Conservation (phyloP, 2,329 filamentous ascomycete species). For the Teratosphaeria viscida region DNA sequence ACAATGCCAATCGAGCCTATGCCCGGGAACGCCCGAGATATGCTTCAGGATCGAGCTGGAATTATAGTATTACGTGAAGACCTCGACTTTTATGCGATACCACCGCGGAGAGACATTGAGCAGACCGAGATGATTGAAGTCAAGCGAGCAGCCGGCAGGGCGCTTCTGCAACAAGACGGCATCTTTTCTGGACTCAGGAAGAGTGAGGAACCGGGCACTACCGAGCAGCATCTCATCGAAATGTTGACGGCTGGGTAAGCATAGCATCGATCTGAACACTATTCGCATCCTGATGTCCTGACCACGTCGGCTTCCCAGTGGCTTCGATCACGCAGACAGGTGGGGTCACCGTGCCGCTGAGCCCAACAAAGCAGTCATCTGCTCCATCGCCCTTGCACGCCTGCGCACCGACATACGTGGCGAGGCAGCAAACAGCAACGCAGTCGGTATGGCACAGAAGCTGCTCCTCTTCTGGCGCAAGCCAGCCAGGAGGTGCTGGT, state of each 20-base stretch:
- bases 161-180: slow-evolving; percentile 78
- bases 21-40: slow-evolving; percentile 52
- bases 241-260: slow-evolving; percentile 95
- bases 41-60: slow-evolving; percentile 78
- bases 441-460: slow-evolving; percentile 97
- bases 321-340: slow-evolving; percentile 87
- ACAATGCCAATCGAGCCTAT: slow-evolving; percentile 62
- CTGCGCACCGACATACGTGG: slow-evolving; percentile 68
- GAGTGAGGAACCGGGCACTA: slow-evolving; percentile 91
- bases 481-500: slow-evolving; percentile 93
- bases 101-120: slow-evolving; percentile 71
- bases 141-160: slow-evolving; percentile 80
- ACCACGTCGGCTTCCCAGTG: slow-evolving; percentile 42
- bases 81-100: slow-evolving; percentile 94
- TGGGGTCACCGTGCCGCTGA: slow-evolving; percentile 98
- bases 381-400: slow-evolving; percentile 85
- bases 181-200: slow-evolving; percentile 94
- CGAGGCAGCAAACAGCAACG: slow-evolving; percentile 62
- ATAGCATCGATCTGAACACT: background rate
- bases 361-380: slow-evolving; percentile 96
- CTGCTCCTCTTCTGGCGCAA: slow-evolving; percentile 96
- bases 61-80: slow-evolving; percentile 97
- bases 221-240: slow-evolving; percentile 95
- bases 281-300: background rate
- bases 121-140: slow-evolving; percentile 90